Evolutionary conservation across 1,284 basidiomycete species (phyloP).

Genomic region (Puccinia horiana): DNA sequence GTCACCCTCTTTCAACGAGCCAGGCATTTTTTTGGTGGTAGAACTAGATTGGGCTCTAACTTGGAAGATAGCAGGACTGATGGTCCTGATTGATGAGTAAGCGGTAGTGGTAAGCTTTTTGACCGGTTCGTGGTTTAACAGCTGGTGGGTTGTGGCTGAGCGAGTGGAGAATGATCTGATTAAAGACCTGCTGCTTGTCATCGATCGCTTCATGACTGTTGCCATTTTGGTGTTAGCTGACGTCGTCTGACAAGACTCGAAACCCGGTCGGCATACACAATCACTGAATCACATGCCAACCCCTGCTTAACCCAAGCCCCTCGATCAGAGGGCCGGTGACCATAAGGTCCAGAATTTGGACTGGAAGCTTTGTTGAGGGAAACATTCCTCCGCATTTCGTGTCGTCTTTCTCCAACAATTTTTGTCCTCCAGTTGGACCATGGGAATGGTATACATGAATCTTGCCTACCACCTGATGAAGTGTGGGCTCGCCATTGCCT

Average conservation of each 20-base stretch:
- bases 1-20: constrained; percentile 33
- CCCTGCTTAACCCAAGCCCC: too few relatives aligned
- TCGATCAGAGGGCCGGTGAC: too few relatives aligned
- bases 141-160: not conserved
- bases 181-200: not conserved
- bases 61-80: not conserved
- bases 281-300: too few relatives aligned
- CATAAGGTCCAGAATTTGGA: too few relatives aligned
- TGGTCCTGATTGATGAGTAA: not conserved
- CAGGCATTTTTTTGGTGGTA: constrained; percentile 4
- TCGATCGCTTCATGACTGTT: not conserved
- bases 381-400: too few relatives aligned
- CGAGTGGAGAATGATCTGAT: not conserved
- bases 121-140: not conserved
- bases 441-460: too few relatives aligned
- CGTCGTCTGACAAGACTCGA: not conserved
- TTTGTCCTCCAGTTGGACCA: too few relatives aligned
- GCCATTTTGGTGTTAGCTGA: not conserved
- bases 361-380: too few relatives aligned
- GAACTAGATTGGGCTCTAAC: not conserved
- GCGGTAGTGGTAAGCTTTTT: not conserved
- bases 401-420: too few relatives aligned
- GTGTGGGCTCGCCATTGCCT: too few relatives aligned
- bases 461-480: too few relatives aligned
- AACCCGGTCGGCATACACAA: not conserved